These are phyloP conservation scores for Xeromyces bisporus DNA, from an alignment of 495 filamentous ascomycete genomes.

Conservation along the genomic window DNA sequence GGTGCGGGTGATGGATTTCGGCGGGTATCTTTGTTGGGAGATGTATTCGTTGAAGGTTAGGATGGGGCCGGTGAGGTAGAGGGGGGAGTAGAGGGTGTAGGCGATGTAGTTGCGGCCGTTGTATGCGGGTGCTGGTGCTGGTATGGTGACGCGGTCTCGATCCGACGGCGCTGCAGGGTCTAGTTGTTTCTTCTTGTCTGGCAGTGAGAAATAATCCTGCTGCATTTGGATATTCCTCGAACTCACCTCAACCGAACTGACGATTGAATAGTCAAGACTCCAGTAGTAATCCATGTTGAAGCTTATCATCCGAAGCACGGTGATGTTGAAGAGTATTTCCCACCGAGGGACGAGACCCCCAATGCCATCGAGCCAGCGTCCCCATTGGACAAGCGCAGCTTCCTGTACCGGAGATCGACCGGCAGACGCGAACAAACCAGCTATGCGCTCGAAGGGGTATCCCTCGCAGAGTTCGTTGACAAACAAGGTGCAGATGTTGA, in stretches of 20 bases:
- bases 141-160: constrained; percentile 62
- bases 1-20: constrained; percentile 43
- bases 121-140: constrained; percentile 54
- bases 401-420: constrained; percentile 11
- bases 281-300: constrained; percentile 97
- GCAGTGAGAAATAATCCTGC: constrained; percentile 31
- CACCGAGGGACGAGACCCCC: constrained; percentile 74
- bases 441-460: constrained; percentile 51
- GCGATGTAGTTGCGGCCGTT: constrained; percentile 69
- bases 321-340: constrained; percentile 95
- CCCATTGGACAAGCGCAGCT: constrained; percentile 35
- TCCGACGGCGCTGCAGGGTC: constrained; percentile 76
- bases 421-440: constrained; percentile 29
- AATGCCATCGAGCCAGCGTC: constrained; percentile 49
- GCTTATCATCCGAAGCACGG: constrained; percentile 80
- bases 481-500: constrained; percentile 76
- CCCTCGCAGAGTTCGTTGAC: constrained; percentile 73
- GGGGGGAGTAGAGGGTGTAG: constrained; percentile 77
- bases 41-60: constrained; percentile 97
- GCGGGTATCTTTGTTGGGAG: constrained; percentile 59
- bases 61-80: constrained; percentile 87
- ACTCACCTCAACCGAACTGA: constrained; percentile 71
- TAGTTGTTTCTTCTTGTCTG: constrained; percentile 91
- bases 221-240: constrained; percentile 3
- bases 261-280: constrained; percentile 50